These are phyloP conservation scores for Entophlyctis helioformis DNA, from an alignment of 192 early-diverging fungal genomes.

Conservation along the genomic window DNA sequence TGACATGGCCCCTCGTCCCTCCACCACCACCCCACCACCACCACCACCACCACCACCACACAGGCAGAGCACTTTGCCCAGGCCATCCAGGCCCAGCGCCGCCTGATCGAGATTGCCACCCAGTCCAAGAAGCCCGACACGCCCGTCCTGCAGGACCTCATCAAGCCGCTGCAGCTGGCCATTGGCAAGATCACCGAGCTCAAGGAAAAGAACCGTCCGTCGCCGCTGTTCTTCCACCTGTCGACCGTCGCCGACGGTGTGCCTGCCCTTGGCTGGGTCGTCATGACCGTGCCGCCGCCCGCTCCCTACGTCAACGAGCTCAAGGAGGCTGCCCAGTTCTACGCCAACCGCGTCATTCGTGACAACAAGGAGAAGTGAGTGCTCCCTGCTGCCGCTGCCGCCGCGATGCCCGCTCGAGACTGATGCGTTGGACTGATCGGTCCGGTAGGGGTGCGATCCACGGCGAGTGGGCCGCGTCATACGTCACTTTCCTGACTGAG, in stretches of 20 bases:
- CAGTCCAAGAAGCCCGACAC: constrained; percentile 64
- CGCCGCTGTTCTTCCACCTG: constrained; percentile 66
- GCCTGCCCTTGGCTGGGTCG: constrained; percentile 86
- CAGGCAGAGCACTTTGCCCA: constrained; percentile 46
- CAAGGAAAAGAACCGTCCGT: constrained; percentile 67
- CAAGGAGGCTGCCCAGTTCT: constrained; percentile 88
- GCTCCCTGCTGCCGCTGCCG: neutral
- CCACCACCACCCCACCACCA: neutral
- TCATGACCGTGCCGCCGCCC: constrained; percentile 43
- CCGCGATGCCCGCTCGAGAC: neutral
- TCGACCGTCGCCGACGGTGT: constrained; percentile 79
- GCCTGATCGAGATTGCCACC: constrained; percentile 62
- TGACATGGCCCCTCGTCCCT: neutral
- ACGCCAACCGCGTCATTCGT: constrained; percentile 78
- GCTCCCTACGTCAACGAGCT: constrained; percentile 79
- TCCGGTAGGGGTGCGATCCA: constrained; percentile 55
- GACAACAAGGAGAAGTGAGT: constrained; percentile 78
- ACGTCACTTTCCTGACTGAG: constrained; percentile 54
- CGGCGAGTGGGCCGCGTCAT: constrained; percentile 79
- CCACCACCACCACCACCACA: too few species aligned
- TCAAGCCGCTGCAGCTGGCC: constrained; percentile 57
- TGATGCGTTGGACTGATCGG: constrained; percentile 1
- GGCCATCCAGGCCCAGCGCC: constrained; percentile 58
- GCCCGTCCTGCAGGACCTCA: constrained; percentile 42
- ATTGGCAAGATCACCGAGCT: constrained; percentile 56